Conservation (phyloP, 306 rosid species). For the Urtica urens region DNA sequence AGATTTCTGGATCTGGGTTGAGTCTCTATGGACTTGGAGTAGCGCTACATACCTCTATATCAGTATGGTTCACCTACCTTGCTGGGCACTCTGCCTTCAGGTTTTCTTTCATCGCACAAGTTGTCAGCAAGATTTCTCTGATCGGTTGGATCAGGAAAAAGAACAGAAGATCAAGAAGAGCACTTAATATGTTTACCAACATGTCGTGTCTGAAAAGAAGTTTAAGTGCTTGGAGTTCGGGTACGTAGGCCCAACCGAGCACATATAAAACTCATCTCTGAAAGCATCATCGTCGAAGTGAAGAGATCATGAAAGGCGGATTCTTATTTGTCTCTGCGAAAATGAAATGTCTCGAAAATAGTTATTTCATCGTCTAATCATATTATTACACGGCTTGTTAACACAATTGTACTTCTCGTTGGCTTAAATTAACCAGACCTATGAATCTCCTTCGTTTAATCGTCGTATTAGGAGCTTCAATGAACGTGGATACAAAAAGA, state of each 20-base stretch:
- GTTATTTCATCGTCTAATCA: too few species aligned
- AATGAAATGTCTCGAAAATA: too few species aligned
- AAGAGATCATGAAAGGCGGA: too few species aligned
- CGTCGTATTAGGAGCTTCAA: too few species aligned
- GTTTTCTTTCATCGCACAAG: constrained; percentile 51
- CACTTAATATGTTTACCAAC: not conserved
- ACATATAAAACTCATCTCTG: not conserved
- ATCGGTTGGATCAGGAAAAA: constrained; percentile 23
- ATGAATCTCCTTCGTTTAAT: too few species aligned
- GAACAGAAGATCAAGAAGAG: constrained; percentile 13
- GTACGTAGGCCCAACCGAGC: not conserved
- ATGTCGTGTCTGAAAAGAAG: constrained; percentile 13
- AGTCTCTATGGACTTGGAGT: constrained; percentile 89
- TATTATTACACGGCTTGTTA: too few species aligned
- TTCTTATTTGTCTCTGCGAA: too few species aligned
- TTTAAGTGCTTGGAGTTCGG: constrained; percentile 1
- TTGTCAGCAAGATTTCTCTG: constrained; percentile 2
- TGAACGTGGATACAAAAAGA: too few species aligned
- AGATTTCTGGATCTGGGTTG: constrained; percentile 86
- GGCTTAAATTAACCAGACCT: too few species aligned
- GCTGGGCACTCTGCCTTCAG: constrained; percentile 71
- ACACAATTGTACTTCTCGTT: too few species aligned
- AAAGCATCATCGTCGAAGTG: not conserved
- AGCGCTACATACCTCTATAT: constrained; percentile 85
- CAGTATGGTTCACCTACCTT: constrained; percentile 77